Evolutionary conservation across 2,329 filamentous ascomycete genomes (phyloP).

Genomic region (Penicillium concentricum): DNA sequence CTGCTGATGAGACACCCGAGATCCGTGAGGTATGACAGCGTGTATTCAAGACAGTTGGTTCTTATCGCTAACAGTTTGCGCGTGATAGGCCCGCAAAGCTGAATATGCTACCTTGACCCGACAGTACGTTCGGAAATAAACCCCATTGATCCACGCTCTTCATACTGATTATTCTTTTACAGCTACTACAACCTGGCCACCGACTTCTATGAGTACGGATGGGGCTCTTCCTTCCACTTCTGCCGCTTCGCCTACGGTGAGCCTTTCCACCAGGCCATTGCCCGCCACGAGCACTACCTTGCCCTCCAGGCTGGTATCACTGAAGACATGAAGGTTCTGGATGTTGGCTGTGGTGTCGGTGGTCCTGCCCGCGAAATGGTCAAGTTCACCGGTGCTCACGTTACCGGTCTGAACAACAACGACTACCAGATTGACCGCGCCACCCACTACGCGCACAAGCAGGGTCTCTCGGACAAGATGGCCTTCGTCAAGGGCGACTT

Average conservation of each 20-base stretch:
- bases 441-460: slow-evolving; percentile 77
- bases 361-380: slow-evolving; percentile 93
- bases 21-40: slow-evolving; percentile 65
- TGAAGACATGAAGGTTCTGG: slow-evolving; percentile 84
- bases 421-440: slow-evolving; percentile 98
- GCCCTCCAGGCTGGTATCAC: slow-evolving; percentile 84
- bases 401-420: slow-evolving; percentile 96
- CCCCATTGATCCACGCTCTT: background rate
- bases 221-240: slow-evolving; percentile 97
- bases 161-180: slow-evolving; percentile 7
- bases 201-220: slow-evolving; percentile 94
- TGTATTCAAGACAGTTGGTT: background rate
- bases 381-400: slow-evolving; percentile 87
- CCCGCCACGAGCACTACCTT: slow-evolving; percentile 96
- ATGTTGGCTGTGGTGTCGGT: slow-evolving; percentile 96
- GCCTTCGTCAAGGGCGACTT: slow-evolving; percentile 94
- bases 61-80: slow-evolving; percentile 14
- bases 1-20: slow-evolving; percentile 76
- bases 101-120: slow-evolving; percentile 92
- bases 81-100: slow-evolving; percentile 66
- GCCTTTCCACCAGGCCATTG: slow-evolving; percentile 85
- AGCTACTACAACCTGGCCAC: slow-evolving; percentile 98
- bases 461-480: slow-evolving; percentile 76
- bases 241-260: slow-evolving; percentile 88
- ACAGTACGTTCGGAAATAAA: slow-evolving; percentile 63